Percentiles rank a stretch among this genome's conserved stretches.
phyloP scores from a whole-genome alignment of 2,329 filamentous ascomycete genomes.

The Remersonia thermophila region DNA sequence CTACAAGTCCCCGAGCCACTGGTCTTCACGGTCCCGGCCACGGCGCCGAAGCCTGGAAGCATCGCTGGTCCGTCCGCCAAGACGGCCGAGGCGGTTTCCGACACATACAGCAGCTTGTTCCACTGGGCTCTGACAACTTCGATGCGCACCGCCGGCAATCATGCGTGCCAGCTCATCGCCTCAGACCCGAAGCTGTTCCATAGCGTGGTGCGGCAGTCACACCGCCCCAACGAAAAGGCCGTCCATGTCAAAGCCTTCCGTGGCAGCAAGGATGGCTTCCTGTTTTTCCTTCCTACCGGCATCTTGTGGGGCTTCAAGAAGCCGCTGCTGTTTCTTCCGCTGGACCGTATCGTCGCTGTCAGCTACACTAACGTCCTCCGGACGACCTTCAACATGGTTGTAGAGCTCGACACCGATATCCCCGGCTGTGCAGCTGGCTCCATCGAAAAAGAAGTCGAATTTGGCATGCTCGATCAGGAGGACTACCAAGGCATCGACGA shows the following conservation, averaged over 20 bases:
- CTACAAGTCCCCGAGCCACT: conserved; percentile 41
- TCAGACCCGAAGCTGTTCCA: conserved; percentile 46
- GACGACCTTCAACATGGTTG: conserved; percentile 55
- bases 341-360: conserved; percentile 48
- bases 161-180: conserved; percentile 33
- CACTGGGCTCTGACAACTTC: conserved; percentile 47
- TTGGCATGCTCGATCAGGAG: conserved; percentile 57
- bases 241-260: conserved; percentile 55
- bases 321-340: conserved; percentile 51
- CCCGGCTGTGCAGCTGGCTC: conserved; percentile 24
- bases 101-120: conserved; percentile 46
- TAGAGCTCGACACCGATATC: conserved; percentile 41
- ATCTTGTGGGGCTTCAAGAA: conserved; percentile 63
- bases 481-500: conserved; percentile 53
- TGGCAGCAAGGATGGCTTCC: conserved; percentile 55
- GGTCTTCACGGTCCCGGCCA: conserved; percentile 50
- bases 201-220: conserved; percentile 42
- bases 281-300: conserved; percentile 54
- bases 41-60: conserved; percentile 47
- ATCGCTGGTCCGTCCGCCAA: conserved; percentile 38
- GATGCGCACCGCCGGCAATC: conserved; percentile 36
- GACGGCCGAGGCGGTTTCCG: conserved; percentile 41
- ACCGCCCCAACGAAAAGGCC: conserved; percentile 48
- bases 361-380: conserved; percentile 57
- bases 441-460: conserved; percentile 49